Evolutionary conservation across 768 basidiomycete species (phyloP), one percentile per base, ranked within the genome.

Genomic region (Suillus spraguei): DNA sequence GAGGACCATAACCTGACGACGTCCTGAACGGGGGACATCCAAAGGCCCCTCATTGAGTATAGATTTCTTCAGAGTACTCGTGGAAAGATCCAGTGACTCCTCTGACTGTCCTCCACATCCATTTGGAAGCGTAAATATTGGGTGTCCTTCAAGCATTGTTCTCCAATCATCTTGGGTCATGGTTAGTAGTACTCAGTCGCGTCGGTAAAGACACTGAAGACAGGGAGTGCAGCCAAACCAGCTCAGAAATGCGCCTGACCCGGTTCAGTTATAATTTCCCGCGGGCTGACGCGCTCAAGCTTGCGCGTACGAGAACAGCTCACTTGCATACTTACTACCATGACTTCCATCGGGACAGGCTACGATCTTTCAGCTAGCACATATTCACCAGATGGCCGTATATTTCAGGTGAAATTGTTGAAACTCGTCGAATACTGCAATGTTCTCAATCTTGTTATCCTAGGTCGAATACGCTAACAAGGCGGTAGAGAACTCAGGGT

Each of bases 271-370:
- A 22, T 17, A 3, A 32, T 73, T 76, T 77, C 74, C 36, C 76
- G 74, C 71, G 56, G 56, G 68, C 60, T 65, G 59, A 68, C 76
- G 76, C 76, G 76, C 61, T 55, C 14, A 36, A 52, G 82, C 81
- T 81, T 83, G 82, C 83, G 83, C 82, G 82, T 83, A 74, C 78
- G 58, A 39, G 64, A 54, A 63, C 50, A 20, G 54, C 61, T 50
- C 46, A 63, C 65, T 60, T 24, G 14, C 58, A 53, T n/a, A 54
- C 28, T n/a, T 59, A 59, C 47, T 56, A 72, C 66, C 63, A 97
- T 98, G 97, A 97, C 96, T 64, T 98, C 97, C 52, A 99, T 99
- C 74, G 97, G 97, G 66, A 99, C 97, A 71, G 97, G 97, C 63
- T 98, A 98, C 82, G 97, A 98, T 84, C 89, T 96, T 64, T 95